A percentile compares a stretch with the other conserved stretches of the same genome.
These are phyloP conservation scores for bread wheat (Triticum aestivum) DNA, from an alignment of 176 grass and related monocot species.

Conservation along the genomic window IWGSC_CS_RefSeq_v2.1 NC_057800.1:701969385-701969884, in stretches of 20 bases:
- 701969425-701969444: too few relatives aligned
- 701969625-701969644: too few relatives aligned
- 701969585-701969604: too few relatives aligned
- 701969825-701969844: constrained; percentile 79
- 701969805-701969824: constrained; percentile 56
- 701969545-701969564: too few relatives aligned
- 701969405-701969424: constrained; percentile 47
- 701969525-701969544: too few relatives aligned
- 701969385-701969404: too few relatives aligned
- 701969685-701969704: constrained; percentile 81
- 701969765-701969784: constrained; percentile 60
- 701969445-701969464: constrained; percentile 44
- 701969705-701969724: constrained; percentile 83
- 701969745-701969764: constrained; percentile 81
- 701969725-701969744: constrained; percentile 68
- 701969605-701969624: too few relatives aligned
- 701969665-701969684: constrained; percentile 18
- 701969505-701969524: too few relatives aligned
- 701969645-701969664: neutral
- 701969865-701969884: constrained; percentile 69
- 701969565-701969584: too few relatives aligned
- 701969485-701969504: too few relatives aligned
- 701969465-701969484: too few relatives aligned
- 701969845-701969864: constrained; percentile 62
- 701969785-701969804: constrained; percentile 57